phyloP scores from a whole-genome alignment of 2,329 filamentous ascomycete genomes.

The Aspergillus aculeatinus region DNA sequence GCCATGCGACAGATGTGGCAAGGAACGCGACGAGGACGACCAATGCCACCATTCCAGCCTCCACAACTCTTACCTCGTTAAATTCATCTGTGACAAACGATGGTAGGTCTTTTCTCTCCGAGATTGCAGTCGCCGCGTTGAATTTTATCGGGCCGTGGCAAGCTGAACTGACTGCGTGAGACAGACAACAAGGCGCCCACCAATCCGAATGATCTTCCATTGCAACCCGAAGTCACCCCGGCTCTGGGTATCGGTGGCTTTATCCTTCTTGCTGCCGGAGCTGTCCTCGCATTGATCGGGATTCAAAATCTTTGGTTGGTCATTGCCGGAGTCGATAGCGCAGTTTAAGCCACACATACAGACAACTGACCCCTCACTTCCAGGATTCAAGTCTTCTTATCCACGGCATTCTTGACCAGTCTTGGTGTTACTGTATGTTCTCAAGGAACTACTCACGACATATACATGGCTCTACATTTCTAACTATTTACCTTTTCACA shows the following conservation, averaged over 20 bases:
- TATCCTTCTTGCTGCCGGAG: conserved; percentile 71
- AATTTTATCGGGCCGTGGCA: background rate
- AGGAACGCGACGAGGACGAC: conserved; percentile 13
- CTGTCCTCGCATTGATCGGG: conserved; percentile 70
- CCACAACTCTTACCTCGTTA: conserved; percentile 28
- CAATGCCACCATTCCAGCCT: conserved; percentile 15
- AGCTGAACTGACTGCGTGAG: background rate
- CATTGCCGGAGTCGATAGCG: background rate
- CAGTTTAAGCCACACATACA: background rate
- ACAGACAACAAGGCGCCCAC: conserved; percentile 22
- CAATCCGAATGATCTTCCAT: conserved; percentile 56
- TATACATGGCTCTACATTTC: background rate
- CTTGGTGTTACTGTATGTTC: conserved; percentile 65
- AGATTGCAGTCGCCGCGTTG: background rate
- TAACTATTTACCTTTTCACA: conserved; percentile 15
- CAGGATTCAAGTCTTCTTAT: conserved; percentile 73
- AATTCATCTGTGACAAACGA: conserved; percentile 18
- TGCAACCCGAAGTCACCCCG: conserved; percentile 74
- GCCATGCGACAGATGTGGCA: conserved; percentile 13
- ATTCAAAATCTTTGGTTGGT: conserved; percentile 71
- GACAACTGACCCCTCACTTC: conserved; percentile 15
- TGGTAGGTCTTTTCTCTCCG: background rate
- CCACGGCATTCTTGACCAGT: conserved; percentile 69
- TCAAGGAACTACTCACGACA: background rate
- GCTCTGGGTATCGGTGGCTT: conserved; percentile 76